These are phyloP conservation scores for Mycena rosella DNA, from an alignment of 768 basidiomycete genomes.

Conservation along the genomic window DNA sequence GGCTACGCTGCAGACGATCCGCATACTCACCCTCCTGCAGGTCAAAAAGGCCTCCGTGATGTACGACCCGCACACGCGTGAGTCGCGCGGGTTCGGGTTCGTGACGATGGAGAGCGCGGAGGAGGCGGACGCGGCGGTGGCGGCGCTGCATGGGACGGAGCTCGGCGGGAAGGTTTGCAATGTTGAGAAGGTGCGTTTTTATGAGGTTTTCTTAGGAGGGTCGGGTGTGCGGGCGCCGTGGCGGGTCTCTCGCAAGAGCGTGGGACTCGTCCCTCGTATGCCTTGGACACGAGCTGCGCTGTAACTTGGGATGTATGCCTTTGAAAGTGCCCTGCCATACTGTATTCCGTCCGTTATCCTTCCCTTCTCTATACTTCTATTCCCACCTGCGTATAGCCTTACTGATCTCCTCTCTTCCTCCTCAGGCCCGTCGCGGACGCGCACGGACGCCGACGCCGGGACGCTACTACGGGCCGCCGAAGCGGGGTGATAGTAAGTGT, in stretches of 20 bases:
- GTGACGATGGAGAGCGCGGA: conserved; percentile 84
- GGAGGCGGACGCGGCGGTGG: conserved; percentile 93
- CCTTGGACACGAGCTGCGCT: too few species aligned
- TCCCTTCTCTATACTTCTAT: not conserved
- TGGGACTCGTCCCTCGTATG: too few species aligned
- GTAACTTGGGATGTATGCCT: too few species aligned
- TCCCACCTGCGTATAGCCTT: conserved; percentile 8
- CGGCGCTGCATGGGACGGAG: conserved; percentile 85
- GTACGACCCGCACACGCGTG: conserved; percentile 79
- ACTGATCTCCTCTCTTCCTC: conserved; percentile 5
- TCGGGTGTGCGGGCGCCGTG: too few species aligned
- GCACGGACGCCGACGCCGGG: conserved; percentile 96
- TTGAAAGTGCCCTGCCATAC: too few species aligned
- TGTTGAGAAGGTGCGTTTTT: conserved; percentile 82
- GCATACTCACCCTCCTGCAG: conserved; percentile 52
- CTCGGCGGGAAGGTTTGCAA: conserved; percentile 89
- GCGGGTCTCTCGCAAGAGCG: too few species aligned
- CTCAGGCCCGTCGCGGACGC: conserved; percentile 88
- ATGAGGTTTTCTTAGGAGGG: not conserved
- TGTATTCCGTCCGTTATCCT: too few species aligned
- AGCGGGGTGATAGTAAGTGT: conserved; percentile 64
- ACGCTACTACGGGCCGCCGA: conserved; percentile 93
- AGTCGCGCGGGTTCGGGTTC: conserved; percentile 84
- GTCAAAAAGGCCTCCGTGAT: conserved; percentile 79
- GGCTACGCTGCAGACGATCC: not conserved